Evolutionary conservation across 2,329 filamentous ascomycete genomes (phyloP).

Genomic region (Coniella lustricola): DNA sequence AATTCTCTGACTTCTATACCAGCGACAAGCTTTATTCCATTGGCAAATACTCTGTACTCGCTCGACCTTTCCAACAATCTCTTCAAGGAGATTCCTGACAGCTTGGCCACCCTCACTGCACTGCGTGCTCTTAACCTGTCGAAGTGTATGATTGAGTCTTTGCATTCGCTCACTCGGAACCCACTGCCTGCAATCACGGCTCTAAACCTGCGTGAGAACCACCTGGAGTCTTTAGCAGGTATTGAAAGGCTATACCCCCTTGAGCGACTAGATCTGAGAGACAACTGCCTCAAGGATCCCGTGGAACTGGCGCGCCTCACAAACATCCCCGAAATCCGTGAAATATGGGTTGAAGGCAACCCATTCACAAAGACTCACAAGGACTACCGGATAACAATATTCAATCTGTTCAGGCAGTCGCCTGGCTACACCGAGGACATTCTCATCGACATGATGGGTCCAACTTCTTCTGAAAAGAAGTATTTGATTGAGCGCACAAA

Average conservation of each 20-base stretch:
- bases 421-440: conserved; percentile 89
- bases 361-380: conserved; percentile 83
- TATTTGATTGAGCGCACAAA: conserved; percentile 75
- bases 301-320: conserved; percentile 85
- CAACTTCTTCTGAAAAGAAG: conserved; percentile 78
- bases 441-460: conserved; percentile 75
- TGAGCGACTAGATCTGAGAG: conserved; percentile 82
- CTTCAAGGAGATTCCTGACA: conserved; percentile 91
- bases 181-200: conserved; percentile 90
- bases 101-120: conserved; percentile 74
- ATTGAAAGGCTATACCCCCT: conserved; percentile 83
- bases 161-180: conserved; percentile 78
- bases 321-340: conserved; percentile 80
- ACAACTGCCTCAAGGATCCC: conserved; percentile 86
- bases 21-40: conserved; percentile 66
- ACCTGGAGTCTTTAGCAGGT: conserved; percentile 78
- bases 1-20: conserved; percentile 81
- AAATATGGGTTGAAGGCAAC: conserved; percentile 89
- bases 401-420: conserved; percentile 89
- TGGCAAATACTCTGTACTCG: conserved; percentile 83
- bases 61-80: conserved; percentile 89
- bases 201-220: conserved; percentile 83
- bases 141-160: conserved; percentile 93
- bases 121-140: conserved; percentile 91
- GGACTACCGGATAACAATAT: conserved; percentile 81